Conservation (phyloP, 345 rosid species). For the Xanthoceras sorbifolium region DNA sequence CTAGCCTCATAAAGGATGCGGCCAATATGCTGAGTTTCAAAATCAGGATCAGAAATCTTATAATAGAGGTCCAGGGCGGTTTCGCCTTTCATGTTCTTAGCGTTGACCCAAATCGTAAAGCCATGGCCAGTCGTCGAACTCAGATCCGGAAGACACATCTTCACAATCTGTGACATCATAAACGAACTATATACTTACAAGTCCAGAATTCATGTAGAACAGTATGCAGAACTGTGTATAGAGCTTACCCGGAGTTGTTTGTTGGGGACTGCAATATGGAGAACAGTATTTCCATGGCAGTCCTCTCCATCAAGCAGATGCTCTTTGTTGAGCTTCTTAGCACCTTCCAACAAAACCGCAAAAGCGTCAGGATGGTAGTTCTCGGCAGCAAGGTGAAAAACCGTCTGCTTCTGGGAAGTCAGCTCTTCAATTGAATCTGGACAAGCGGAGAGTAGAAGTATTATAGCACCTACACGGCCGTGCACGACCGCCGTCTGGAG, state of each 20-base stretch:
- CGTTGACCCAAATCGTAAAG: not conserved
- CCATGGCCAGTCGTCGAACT: not conserved
- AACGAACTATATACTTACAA: too few species aligned
- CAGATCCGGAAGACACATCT: not conserved
- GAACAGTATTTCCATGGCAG: slow-evolving; percentile 7
- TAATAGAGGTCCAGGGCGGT: slow-evolving; percentile 15
- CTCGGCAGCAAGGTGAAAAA: slow-evolving; percentile 20
- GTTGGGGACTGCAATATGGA: slow-evolving; percentile 16
- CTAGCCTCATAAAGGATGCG: slow-evolving; percentile 14
- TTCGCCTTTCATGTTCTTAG: not conserved
- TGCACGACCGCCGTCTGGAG: not conserved
- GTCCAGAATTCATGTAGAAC: too few species aligned
- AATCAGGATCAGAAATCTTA: not conserved
- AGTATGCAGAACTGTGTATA: too few species aligned
- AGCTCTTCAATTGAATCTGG: not conserved
- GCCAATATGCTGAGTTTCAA: not conserved
- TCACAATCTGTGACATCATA: not conserved
- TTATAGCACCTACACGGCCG: slow-evolving; percentile 1
- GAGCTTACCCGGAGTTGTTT: slow-evolving; percentile 7
- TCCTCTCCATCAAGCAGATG: not conserved
- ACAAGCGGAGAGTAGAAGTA: not conserved
- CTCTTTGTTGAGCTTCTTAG: not conserved
- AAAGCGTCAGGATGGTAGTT: not conserved
- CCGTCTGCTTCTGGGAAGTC: not conserved
- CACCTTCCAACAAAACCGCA: slow-evolving; percentile 4